These are phyloP conservation scores for Plantago elongata DNA, from an alignment of 257 asterid genomes.

Conservation along the genomic window DNA sequence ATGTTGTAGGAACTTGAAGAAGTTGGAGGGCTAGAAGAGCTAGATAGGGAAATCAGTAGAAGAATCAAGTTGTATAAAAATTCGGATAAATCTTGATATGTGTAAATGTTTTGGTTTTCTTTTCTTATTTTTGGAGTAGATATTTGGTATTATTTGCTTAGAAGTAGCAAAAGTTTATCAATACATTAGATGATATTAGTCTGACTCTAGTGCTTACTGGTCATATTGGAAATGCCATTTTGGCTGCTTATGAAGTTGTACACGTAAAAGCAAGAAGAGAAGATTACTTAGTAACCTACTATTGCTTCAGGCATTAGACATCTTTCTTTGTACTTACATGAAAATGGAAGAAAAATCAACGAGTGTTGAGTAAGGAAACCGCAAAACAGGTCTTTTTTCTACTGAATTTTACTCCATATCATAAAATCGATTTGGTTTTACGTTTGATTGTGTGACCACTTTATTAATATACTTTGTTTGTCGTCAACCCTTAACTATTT, in stretches of 20 bases:
- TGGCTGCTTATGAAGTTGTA: background rate
- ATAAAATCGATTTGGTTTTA: too few species aligned
- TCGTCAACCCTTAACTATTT: too few species aligned
- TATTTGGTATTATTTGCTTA: background rate
- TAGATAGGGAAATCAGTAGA: slow-evolving; percentile 68
- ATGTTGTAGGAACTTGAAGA: slow-evolving; percentile 70
- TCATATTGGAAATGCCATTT: background rate
- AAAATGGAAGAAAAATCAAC: too few species aligned
- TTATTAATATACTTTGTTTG: too few species aligned
- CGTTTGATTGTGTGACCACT: too few species aligned
- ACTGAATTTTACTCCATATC: too few species aligned
- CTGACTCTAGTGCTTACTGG: background rate
- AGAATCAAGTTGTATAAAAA: slow-evolving; percentile 49
- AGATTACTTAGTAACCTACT: background rate
- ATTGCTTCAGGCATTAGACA: slow-evolving; percentile 2
- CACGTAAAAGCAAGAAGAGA: slow-evolving; percentile 7
- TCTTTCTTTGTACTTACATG: too few species aligned
- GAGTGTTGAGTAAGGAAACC: too few species aligned
- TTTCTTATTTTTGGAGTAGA: background rate
- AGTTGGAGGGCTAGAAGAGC: slow-evolving; percentile 71
- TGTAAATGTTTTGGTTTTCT: background rate
- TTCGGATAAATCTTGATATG: slow-evolving; percentile 17
- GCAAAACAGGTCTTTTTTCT: too few species aligned
- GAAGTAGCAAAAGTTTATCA: background rate
- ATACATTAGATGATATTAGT: background rate